Percentiles rank a stretch among this genome's conserved stretches.
Conservation (phyloP, 306 rosid species). For the Lagenaria siceraria region DNA sequence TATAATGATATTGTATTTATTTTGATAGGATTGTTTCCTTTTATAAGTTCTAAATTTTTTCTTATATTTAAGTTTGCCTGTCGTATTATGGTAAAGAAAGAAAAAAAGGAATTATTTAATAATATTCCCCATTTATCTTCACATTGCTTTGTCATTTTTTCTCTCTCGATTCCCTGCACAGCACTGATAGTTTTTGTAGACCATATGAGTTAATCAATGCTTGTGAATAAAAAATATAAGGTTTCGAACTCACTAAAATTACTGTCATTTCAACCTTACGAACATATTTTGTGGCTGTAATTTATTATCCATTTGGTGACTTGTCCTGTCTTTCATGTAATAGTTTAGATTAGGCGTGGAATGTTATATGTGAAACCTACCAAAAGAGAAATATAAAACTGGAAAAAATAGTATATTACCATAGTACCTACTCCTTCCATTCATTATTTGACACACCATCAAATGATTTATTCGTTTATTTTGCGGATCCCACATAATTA, state of each 20-base stretch:
- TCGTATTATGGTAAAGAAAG: too few species aligned
- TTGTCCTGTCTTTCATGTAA: background rate
- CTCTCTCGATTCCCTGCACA: background rate
- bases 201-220: background rate
- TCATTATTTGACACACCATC: too few species aligned
- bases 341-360: background rate
- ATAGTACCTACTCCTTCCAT: too few species aligned
- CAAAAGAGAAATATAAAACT: background rate
- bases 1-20: too few species aligned
- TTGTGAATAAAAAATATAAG: background rate
- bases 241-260: background rate
- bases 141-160: background rate
- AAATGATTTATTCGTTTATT: too few species aligned
- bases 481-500: too few species aligned
- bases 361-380: background rate
- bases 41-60: too few species aligned
- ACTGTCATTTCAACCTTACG: background rate
- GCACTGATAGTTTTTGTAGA: background rate
- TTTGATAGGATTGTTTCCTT: too few species aligned
- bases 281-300: background rate
- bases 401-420: too few species aligned
- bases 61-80: too few species aligned
- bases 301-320: background rate
- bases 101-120: too few species aligned
- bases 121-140: too few species aligned